Conservation (phyloP, 306 rosid genomes). For the Vigna radiata region DNA sequence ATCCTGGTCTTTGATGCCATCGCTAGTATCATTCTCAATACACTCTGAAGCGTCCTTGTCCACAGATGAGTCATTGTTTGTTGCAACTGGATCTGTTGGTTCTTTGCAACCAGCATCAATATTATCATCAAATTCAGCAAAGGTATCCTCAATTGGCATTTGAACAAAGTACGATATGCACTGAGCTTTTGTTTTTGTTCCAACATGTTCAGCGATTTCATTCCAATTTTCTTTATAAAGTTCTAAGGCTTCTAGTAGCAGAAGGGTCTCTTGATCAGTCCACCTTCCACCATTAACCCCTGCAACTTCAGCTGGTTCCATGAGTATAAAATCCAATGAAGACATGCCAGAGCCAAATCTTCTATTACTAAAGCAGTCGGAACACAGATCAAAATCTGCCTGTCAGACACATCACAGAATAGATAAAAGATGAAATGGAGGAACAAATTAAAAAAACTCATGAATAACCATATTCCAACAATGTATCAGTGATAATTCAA, state of each 20-base stretch:
- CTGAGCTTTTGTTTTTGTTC: conserved; percentile 92
- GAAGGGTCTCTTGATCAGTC: conserved; percentile 98
- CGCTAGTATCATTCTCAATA: conserved; percentile 51
- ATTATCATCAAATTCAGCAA: conserved; percentile 65
- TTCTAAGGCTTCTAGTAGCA: conserved; percentile 96
- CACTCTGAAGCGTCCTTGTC: conserved; percentile 60
- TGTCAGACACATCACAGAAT: conserved; percentile 60
- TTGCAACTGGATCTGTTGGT: conserved; percentile 56
- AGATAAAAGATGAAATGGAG: conserved; percentile 38
- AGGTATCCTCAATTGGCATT: conserved; percentile 93
- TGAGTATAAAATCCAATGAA: conserved; percentile 86
- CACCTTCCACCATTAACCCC: conserved; percentile 91
- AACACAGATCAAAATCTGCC: conserved; percentile 95
- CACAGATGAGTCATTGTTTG: conserved; percentile 54
- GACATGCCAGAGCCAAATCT: conserved; percentile 90
- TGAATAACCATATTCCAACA: conserved; percentile 11
- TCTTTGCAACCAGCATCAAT: conserved; percentile 61
- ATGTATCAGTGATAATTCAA: conserved; percentile 16
- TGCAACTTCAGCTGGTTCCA: conserved; percentile 94
- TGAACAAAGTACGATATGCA: conserved; percentile 94
- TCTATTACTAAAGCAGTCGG: conserved; percentile 86
- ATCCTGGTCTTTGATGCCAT: conserved; percentile 52
- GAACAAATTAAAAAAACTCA: conserved; percentile 30
- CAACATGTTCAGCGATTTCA: conserved; percentile 96
- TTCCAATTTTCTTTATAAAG: conserved; percentile 93